Base-by-base conservation (phyloP, 768 basidiomycete species). In the Fomitopsis serialis region DNA sequence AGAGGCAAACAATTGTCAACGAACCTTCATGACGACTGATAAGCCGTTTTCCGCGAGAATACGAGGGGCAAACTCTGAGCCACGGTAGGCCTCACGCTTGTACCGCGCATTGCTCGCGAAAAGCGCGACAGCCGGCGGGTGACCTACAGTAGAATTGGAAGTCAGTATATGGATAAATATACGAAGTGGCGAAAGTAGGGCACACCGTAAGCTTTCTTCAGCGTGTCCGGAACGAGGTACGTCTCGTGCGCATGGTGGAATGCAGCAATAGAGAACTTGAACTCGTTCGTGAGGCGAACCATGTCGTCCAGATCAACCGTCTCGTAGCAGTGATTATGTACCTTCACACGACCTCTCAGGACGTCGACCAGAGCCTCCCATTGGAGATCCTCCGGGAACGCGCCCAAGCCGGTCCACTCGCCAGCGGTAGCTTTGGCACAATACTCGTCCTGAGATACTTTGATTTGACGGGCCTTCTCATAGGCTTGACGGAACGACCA, bases 221-320 rank as follows among this genome's bases (percentile, higher is more conserved):
- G 70, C 3, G 87, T 70, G 22, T 82, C 81, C 1, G 93, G 90
- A 22, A 94, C 87, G n/a, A 97, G 78, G 70, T 91, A 97, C 1
- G 92, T 82, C 66, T 96, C 92, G 51, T 91, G 85, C 8, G 92
- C 94, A 63, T 91, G 87, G 62, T 94, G 91, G 63, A 94, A 84
- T 6, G 89, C 86, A 6, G 87, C 81, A 25, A 94, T 75, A 1
- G 82, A 78, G 63, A 92, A 93, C 60, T 91, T 72, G 74, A 95
- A 98, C 68, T 97, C 94, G 64, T 96, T 90, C 34, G 90, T 84
- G 47, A 97, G 76, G 48, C 72, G 58, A 34, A 72, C 67, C 37
- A 73, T 58, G 44, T 68, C 68, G 45, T 73, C 84, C 21, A 87
- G 65, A 67, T 89, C 86, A 7, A 84, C 81, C 0, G 84, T 82